phyloP scores from a whole-genome alignment of 495 filamentous ascomycete species.

The Glonium stellatum region DNA sequence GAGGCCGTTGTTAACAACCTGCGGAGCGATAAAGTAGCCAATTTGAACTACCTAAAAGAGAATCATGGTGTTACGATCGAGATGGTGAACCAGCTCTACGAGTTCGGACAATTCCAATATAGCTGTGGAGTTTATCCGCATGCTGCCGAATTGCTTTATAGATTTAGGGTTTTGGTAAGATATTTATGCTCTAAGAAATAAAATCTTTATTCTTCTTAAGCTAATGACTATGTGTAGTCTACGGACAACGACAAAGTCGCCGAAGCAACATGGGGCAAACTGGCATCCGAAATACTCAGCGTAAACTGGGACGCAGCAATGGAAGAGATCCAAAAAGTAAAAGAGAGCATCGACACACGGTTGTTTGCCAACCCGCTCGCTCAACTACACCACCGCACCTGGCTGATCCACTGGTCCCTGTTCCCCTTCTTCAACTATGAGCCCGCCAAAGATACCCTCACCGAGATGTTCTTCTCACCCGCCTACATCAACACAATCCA shows the following conservation, averaged over 20 bases:
- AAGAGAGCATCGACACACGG: slow-evolving; percentile 80
- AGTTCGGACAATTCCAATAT: slow-evolving; percentile 93
- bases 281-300: slow-evolving; percentile 87
- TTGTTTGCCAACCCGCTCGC: slow-evolving; percentile 92
- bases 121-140: slow-evolving; percentile 86
- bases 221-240: slow-evolving; percentile 39
- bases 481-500: slow-evolving; percentile 99
- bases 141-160: slow-evolving; percentile 84
- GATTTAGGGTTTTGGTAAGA: slow-evolving; percentile 76
- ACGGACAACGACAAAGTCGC: slow-evolving; percentile 96
- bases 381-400: slow-evolving; percentile 89
- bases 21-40: slow-evolving; percentile 91
- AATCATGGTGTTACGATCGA: slow-evolving; percentile 86
- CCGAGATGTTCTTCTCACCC: slow-evolving; percentile 93
- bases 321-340: slow-evolving; percentile 89
- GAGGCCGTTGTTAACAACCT: slow-evolving; percentile 83
- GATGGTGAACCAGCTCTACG: slow-evolving; percentile 90
- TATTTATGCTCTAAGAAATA: background rate
- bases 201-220: background rate
- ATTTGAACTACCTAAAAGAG: slow-evolving; percentile 92
- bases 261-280: slow-evolving; percentile 91
- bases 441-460: slow-evolving; percentile 77
- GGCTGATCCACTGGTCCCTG: slow-evolving; percentile 96
- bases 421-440: slow-evolving; percentile 99
- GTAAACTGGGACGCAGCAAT: slow-evolving; percentile 93